phyloP scores from a whole-genome alignment of 2,329 filamentous ascomycete genomes.

The Hymenoscyphus fructigenus region DNA sequence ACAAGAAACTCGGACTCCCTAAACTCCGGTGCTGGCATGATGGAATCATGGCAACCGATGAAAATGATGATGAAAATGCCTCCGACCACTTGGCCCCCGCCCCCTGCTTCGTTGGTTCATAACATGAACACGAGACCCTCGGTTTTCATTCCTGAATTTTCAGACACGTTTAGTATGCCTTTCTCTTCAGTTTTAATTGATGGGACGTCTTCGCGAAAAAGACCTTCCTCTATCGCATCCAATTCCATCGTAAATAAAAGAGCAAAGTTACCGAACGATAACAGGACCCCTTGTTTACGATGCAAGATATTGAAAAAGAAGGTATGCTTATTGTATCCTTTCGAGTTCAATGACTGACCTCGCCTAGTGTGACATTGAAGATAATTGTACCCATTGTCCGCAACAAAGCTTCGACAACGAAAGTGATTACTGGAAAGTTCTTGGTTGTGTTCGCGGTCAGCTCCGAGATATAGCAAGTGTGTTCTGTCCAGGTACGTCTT shows the following conservation, averaged over 20 bases:
- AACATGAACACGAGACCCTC: not conserved
- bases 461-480: conserved; percentile 18
- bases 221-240: not conserved
- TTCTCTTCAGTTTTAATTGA: not conserved
- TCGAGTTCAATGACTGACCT: not conserved
- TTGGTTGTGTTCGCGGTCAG: conserved; percentile 25
- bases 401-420: conserved; percentile 23
- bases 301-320: conserved; percentile 26
- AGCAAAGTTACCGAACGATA: conserved; percentile 7
- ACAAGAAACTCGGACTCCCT: too few species aligned
- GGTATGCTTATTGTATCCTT: not conserved
- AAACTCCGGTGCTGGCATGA: not conserved
- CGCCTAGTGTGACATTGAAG: conserved; percentile 19
- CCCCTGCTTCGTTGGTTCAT: not conserved
- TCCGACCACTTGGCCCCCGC: not conserved
- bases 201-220: not conserved
- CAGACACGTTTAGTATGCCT: not conserved
- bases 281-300: conserved; percentile 18
- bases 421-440: conserved; percentile 27
- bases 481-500: conserved; percentile 22
- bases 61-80: too few species aligned
- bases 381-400: conserved; percentile 24
- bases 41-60: not conserved
- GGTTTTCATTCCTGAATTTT: not conserved
- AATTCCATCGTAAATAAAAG: conserved; percentile 12